These are phyloP conservation scores for Penicillium decumbens DNA, from an alignment of 2,329 filamentous ascomycete genomes.

Conservation along the genomic window DNA sequence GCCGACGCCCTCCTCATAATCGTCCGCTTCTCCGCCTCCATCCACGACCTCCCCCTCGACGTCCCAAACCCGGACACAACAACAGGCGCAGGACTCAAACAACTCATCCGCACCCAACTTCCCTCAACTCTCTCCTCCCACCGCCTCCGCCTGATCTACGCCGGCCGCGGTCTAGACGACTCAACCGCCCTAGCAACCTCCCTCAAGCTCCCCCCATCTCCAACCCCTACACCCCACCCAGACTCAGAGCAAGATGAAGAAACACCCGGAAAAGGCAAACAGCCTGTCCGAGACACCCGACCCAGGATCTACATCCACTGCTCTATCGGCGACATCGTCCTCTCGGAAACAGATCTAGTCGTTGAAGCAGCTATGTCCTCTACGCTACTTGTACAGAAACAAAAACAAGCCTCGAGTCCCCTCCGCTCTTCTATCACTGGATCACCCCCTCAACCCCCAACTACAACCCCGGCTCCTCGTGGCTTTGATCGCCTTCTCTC, in stretches of 20 bases:
- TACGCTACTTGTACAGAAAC: slow-evolving; percentile 23
- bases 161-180: slow-evolving; percentile 80
- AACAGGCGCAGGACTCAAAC: slow-evolving; percentile 74
- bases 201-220: slow-evolving; percentile 59
- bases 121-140: slow-evolving; percentile 57
- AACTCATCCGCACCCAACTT: slow-evolving; percentile 70
- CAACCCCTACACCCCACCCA: slow-evolving; percentile 41
- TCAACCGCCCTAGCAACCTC: slow-evolving; percentile 62
- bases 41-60: slow-evolving; percentile 77
- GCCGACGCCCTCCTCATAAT: slow-evolving; percentile 61
- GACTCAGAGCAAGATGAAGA: slow-evolving; percentile 11
- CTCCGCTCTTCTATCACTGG: slow-evolving; percentile 6
- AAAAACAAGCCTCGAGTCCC: slow-evolving; percentile 3
- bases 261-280: slow-evolving; percentile 57
- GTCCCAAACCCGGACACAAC: slow-evolving; percentile 64
- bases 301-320: slow-evolving; percentile 83
- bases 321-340: slow-evolving; percentile 72
- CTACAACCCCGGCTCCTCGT: slow-evolving; percentile 57
- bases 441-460: slow-evolving; percentile 16
- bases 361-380: slow-evolving; percentile 54
- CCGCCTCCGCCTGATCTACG: slow-evolving; percentile 82
- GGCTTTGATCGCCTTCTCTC: slow-evolving; percentile 84
- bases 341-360: slow-evolving; percentile 64
- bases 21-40: slow-evolving; percentile 81
- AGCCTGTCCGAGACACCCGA: slow-evolving; percentile 48